Evolutionary conservation across 768 basidiomycete species (phyloP).

Genomic region (Coprinellus aureogranulatus): DNA sequence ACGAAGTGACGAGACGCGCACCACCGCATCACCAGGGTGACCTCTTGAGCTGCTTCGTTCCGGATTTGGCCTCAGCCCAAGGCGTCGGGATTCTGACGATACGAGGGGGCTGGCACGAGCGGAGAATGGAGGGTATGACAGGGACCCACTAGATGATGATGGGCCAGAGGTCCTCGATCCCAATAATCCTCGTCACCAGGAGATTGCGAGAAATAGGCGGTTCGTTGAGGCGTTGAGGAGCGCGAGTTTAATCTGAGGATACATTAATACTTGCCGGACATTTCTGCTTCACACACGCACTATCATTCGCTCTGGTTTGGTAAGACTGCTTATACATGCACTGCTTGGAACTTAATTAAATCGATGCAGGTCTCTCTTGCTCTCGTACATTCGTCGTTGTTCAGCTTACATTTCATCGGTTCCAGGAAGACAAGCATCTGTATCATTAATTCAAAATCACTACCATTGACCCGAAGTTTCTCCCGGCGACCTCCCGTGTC

Average conservation of each 20-base stretch:
- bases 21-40: neutral
- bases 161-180: slow-evolving; percentile 22
- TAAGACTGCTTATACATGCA: neutral
- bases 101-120: slow-evolving; percentile 23
- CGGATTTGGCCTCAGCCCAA: slow-evolving; percentile 41
- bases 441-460: neutral
- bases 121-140: slow-evolving; percentile 26
- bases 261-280: neutral
- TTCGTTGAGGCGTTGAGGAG: slow-evolving; percentile 59
- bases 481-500: neutral
- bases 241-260: slow-evolving; percentile 57
- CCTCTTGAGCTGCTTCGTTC: slow-evolving; percentile 39
- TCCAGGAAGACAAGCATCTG: too few relatives aligned
- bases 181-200: slow-evolving; percentile 42
- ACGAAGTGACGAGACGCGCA: neutral
- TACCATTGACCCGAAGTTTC: slow-evolving; percentile 2
- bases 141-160: neutral
- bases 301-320: neutral
- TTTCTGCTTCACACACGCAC: neutral
- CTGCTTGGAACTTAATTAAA: neutral
- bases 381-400: too few relatives aligned
- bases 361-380: neutral
- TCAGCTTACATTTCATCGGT: too few relatives aligned
- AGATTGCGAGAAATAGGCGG: slow-evolving; percentile 50
- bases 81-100: slow-evolving; percentile 24